Conservation (phyloP, 2,329 filamentous ascomycete species). For the Fusarium aywerte region DNA sequence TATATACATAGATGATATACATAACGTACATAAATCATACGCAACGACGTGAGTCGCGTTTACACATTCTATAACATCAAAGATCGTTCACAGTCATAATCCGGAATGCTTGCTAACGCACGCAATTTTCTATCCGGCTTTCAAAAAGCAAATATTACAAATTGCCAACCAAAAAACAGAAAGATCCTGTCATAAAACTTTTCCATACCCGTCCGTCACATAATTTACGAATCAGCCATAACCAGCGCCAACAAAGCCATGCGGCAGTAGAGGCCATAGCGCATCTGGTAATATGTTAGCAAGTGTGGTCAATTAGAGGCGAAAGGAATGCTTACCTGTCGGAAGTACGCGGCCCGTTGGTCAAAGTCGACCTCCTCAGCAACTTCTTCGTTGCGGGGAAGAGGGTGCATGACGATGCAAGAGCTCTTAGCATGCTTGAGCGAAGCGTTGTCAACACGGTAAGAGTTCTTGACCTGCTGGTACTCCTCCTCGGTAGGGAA, state of each 20-base stretch:
- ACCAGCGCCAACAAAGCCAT: constrained; percentile 97
- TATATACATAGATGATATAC: constrained; percentile 32
- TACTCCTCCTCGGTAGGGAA: constrained; percentile 86
- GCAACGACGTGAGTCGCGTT: constrained; percentile 44
- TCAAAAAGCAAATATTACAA: constrained; percentile 40
- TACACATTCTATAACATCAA: constrained; percentile 46
- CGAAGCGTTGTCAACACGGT: constrained; percentile 89
- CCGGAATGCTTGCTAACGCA: constrained; percentile 46
- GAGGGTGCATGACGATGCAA: constrained; percentile 95
- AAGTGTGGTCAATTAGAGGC: not conserved
- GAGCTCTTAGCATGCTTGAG: constrained; percentile 90
- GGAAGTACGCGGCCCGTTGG: constrained; percentile 95
- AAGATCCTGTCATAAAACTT: constrained; percentile 33
- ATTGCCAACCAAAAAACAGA: constrained; percentile 23
- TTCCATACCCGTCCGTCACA: constrained; percentile 25
- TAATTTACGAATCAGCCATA: constrained; percentile 63
- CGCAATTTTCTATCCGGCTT: constrained; percentile 46
- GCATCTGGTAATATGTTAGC: constrained; percentile 73
- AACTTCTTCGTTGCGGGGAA: constrained; percentile 93
- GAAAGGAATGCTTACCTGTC: constrained; percentile 78
- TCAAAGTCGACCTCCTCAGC: constrained; percentile 97
- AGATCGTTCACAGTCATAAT: constrained; percentile 43
- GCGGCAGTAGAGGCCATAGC: constrained; percentile 95
- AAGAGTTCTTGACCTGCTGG: constrained; percentile 86
- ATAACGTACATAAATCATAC: constrained; percentile 44